These are phyloP conservation scores for Aspergillus sclerotiicarbonarius DNA, from an alignment of 495 filamentous ascomycete species.

Conservation along the genomic window DNA sequence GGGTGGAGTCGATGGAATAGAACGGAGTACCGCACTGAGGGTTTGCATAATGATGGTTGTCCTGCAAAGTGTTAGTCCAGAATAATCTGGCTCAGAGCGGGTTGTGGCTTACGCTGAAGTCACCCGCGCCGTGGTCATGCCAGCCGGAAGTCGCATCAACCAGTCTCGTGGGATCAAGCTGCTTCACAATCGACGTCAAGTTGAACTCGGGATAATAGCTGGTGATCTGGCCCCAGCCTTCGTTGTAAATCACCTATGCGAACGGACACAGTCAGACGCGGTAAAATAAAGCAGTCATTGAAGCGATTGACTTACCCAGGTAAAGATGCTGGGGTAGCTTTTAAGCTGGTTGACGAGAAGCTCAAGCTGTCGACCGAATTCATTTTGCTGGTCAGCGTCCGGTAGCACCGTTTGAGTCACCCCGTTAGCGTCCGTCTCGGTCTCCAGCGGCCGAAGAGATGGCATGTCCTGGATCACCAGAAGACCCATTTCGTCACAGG, in stretches of 20 bases:
- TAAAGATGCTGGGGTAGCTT: slow-evolving; percentile 58
- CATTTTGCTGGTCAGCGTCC: slow-evolving; percentile 49
- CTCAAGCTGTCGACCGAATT: slow-evolving; percentile 62
- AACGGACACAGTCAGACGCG: too few species aligned
- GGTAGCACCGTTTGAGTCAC: slow-evolving; percentile 30
- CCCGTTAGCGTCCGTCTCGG: slow-evolving; percentile 1
- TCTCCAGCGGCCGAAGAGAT: slow-evolving; percentile 42
- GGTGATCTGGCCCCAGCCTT: slow-evolving; percentile 64
- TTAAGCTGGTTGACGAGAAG: slow-evolving; percentile 59
- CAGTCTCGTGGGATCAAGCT: slow-evolving; percentile 60
- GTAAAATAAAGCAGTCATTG: not conserved
- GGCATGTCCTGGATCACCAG: slow-evolving; percentile 71
- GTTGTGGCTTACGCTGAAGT: slow-evolving; percentile 43
- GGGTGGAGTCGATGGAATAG: slow-evolving; percentile 53
- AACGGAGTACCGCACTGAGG: slow-evolving; percentile 68
- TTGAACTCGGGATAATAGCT: slow-evolving; percentile 51
- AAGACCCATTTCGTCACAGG: slow-evolving; percentile 62
- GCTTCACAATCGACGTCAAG: slow-evolving; percentile 50
- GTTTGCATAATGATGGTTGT: slow-evolving; percentile 71
- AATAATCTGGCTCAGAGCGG: not conserved
- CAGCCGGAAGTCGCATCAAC: slow-evolving; percentile 61
- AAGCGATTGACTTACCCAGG: slow-evolving; percentile 35
- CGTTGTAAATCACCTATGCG: slow-evolving; percentile 63
- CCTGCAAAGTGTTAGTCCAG: slow-evolving; percentile 29
- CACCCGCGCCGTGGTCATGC: slow-evolving; percentile 59